A percentile compares a stretch with the other conserved stretches of the same genome.
Evolutionary conservation across 352 stramenopile species (phyloP).

Genomic region (Pythium dissimile): DNA sequence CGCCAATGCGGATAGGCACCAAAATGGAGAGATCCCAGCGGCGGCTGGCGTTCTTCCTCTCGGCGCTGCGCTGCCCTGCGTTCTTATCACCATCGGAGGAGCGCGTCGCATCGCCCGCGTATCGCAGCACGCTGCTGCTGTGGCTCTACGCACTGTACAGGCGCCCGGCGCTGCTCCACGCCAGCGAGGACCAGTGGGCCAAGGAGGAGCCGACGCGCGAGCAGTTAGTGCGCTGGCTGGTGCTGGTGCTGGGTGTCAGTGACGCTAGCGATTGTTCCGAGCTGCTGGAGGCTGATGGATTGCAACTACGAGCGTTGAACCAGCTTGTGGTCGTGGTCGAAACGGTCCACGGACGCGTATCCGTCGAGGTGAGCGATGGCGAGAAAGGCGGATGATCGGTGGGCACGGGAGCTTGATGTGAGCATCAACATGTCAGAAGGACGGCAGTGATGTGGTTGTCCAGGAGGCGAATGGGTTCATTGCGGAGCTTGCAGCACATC

Average conservation of each 20-base stretch:
- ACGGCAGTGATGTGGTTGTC: slow-evolving; percentile 3
- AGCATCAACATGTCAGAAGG: slow-evolving; percentile 5
- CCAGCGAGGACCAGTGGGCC: slow-evolving; percentile 29
- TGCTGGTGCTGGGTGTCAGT: slow-evolving; percentile 27
- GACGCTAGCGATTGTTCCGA: slow-evolving; percentile 22
- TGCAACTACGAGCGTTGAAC: background rate
- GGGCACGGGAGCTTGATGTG: background rate
- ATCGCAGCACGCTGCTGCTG: slow-evolving; percentile 33
- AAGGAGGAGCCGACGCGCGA: slow-evolving; percentile 24
- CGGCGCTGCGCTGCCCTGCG: slow-evolving; percentile 32
- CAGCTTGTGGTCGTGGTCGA: slow-evolving; percentile 26
- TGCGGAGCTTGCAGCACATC: slow-evolving; percentile 11
- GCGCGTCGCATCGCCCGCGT: slow-evolving; percentile 12
- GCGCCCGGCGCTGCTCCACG: slow-evolving; percentile 24
- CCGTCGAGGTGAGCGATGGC: slow-evolving; percentile 34
- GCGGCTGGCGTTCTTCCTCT: slow-evolving; percentile 22
- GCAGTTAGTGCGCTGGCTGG: slow-evolving; percentile 34
- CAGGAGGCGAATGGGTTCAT: slow-evolving; percentile 6
- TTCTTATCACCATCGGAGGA: slow-evolving; percentile 22
- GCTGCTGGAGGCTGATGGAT: slow-evolving; percentile 18
- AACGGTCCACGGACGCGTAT: slow-evolving; percentile 41
- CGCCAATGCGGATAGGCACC: slow-evolving; percentile 4
- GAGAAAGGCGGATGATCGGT: no score
- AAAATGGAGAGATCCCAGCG: slow-evolving; percentile 11
- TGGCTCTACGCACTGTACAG: slow-evolving; percentile 44